Evolutionary conservation across 1,139 yeast genomes (phyloP).

Genomic region (Citeromyces hawaiiensis): DNA sequence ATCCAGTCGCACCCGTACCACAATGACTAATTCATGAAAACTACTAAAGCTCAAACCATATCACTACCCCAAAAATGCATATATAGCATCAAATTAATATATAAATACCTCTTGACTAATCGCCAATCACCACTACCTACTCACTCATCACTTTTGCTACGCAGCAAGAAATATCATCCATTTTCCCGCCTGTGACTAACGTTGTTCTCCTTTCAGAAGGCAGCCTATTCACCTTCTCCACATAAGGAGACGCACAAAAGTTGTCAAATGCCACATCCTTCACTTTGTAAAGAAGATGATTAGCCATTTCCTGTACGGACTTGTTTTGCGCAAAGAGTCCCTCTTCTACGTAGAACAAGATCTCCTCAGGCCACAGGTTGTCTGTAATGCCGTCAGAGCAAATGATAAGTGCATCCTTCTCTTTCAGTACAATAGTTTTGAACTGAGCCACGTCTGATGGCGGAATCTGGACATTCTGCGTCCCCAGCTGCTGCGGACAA

Average conservation of each 20-base stretch:
- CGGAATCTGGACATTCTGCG: conserved; percentile 24
- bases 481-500: conserved; percentile 47
- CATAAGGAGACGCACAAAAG: conserved; percentile 40
- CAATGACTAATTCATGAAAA: too few species aligned
- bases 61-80: too few species aligned
- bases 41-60: too few species aligned
- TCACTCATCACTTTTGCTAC: conserved; percentile 25
- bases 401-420: conserved; percentile 28
- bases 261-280: conserved; percentile 42
- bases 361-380: conserved; percentile 35
- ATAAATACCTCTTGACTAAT: too few species aligned
- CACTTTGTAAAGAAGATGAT: conserved; percentile 25
- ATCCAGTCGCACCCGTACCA: too few species aligned
- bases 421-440: conserved; percentile 24
- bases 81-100: too few species aligned
- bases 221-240: conserved; percentile 33
- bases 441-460: conserved; percentile 42
- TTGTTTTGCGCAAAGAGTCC: conserved; percentile 13
- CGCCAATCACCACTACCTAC: too few species aligned
- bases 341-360: conserved; percentile 23
- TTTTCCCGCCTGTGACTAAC: conserved; percentile 35
- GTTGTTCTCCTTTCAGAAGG: conserved; percentile 20
- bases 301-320: conserved; percentile 26
- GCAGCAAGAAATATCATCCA: conserved; percentile 42
- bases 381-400: conserved; percentile 47